phyloP scores from a whole-genome alignment of 2,329 filamentous ascomycete species.

The Tolypocladium sp. region DNA sequence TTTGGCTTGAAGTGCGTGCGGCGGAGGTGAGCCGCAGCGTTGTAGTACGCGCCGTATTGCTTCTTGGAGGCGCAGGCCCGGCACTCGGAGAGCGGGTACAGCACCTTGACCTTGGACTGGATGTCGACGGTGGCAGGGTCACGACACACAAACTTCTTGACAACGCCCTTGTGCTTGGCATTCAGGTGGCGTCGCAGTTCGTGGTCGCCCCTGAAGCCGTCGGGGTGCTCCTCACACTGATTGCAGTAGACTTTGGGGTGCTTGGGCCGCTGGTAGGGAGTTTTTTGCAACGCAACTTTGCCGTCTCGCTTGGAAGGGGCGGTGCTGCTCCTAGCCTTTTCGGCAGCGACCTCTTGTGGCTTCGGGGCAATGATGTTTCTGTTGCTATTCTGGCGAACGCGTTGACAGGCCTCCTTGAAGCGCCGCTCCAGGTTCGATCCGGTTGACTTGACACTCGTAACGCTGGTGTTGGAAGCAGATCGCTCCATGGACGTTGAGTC shows the following conservation, averaged over 20 bases:
- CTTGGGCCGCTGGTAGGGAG: conserved; percentile 49
- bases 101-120: conserved; percentile 36
- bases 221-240: conserved; percentile 61
- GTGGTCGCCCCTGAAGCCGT: conserved; percentile 80
- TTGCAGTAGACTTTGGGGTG: conserved; percentile 64
- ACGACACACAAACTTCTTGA: conserved; percentile 50
- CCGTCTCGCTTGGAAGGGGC: conserved; percentile 24
- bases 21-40: conserved; percentile 82
- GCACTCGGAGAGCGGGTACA: conserved; percentile 65
- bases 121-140: conserved; percentile 37
- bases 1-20: conserved; percentile 78
- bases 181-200: conserved; percentile 63
- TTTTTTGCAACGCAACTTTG: conserved; percentile 34
- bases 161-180: conserved; percentile 49
- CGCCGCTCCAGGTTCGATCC: conserved; percentile 34
- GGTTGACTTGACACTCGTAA: conserved; percentile 32
- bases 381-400: conserved; percentile 33
- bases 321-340: conserved; percentile 5
- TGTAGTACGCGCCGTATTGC: conserved; percentile 86
- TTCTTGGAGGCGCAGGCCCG: conserved; percentile 73
- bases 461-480: conserved; percentile 35
- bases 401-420: conserved; percentile 36
- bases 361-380: conserved; percentile 35
- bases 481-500: conserved; percentile 34
- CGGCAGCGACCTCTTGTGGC: conserved; percentile 15